phyloP scores from a whole-genome alignment of 2,329 filamentous ascomycete genomes.

The Aspergillus persii region DNA sequence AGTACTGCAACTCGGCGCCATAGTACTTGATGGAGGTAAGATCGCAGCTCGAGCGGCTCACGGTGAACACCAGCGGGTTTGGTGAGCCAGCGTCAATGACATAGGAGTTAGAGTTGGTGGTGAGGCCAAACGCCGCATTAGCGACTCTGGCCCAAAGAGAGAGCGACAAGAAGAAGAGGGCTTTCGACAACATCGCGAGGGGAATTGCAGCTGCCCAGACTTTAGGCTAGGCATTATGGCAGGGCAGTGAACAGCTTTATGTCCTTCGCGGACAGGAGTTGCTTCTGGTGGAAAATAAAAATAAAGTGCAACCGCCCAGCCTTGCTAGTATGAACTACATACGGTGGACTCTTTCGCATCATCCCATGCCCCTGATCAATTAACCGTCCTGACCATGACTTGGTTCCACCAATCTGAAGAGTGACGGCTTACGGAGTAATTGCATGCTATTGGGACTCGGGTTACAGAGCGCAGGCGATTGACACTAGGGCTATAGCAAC shows the following conservation, averaged over 20 bases:
- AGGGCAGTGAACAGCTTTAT: background rate
- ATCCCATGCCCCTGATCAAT: constrained; percentile 8
- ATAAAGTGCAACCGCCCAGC: background rate
- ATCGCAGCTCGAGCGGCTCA: constrained; percentile 57
- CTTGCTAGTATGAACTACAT: background rate
- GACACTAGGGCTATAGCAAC: background rate
- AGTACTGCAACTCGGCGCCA: constrained; percentile 59
- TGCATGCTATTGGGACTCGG: background rate
- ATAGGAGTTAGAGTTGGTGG: constrained; percentile 29
- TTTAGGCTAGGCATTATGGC: background rate
- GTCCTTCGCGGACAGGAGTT: background rate
- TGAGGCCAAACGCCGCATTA: constrained; percentile 29
- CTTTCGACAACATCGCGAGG: constrained; percentile 19
- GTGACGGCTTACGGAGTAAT: background rate
- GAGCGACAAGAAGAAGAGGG: constrained; percentile 16
- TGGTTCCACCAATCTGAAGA: constrained; percentile 12
- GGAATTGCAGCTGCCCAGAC: background rate
- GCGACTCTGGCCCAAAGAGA: constrained; percentile 21
- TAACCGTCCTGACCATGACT: constrained; percentile 1
- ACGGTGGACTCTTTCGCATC: background rate
- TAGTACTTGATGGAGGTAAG: constrained; percentile 63
- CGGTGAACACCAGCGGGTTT: constrained; percentile 52
- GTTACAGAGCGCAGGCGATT: background rate
- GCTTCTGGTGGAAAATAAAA: background rate
- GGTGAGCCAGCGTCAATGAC: constrained; percentile 50